These are phyloP conservation scores for Perilla frutescens DNA, from an alignment of 257 asterid species.

Conservation along the genomic window DNA sequence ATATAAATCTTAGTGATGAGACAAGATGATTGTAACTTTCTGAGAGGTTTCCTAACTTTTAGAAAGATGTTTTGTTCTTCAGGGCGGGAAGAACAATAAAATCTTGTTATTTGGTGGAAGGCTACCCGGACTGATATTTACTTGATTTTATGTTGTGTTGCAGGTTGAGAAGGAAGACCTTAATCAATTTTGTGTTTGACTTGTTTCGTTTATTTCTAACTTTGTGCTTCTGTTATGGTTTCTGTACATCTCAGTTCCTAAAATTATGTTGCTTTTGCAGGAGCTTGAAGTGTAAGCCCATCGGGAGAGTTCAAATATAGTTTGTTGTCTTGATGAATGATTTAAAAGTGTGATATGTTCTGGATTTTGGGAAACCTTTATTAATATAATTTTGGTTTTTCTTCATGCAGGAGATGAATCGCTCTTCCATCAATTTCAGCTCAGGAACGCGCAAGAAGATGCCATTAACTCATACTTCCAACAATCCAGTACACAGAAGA, in stretches of 20 bases:
- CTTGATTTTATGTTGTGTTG: slow-evolving; percentile 36
- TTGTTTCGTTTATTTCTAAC: slow-evolving; percentile 22
- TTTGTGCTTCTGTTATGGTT: slow-evolving; percentile 30
- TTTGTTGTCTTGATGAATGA: slow-evolving; percentile 39
- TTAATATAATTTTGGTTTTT: neutral
- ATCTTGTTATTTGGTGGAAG: slow-evolving; percentile 35
- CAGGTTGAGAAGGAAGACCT: slow-evolving; percentile 50
- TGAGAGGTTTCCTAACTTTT: slow-evolving; percentile 18
- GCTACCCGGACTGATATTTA: slow-evolving; percentile 27
- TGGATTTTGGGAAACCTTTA: slow-evolving; percentile 30
- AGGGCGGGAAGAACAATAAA: slow-evolving; percentile 31
- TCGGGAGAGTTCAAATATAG: slow-evolving; percentile 53
- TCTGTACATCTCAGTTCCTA: slow-evolving; percentile 36
- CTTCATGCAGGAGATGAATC: slow-evolving; percentile 35
- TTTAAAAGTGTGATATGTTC: slow-evolving; percentile 21
- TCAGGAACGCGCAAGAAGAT: slow-evolving; percentile 14
- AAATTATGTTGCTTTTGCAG: slow-evolving; percentile 68
- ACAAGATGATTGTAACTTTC: slow-evolving; percentile 4
- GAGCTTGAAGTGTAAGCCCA: slow-evolving; percentile 49
- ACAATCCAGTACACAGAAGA: neutral
- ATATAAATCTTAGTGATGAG: neutral
- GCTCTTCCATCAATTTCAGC: slow-evolving; percentile 30
- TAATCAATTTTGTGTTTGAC: slow-evolving; percentile 23
- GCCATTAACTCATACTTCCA: slow-evolving; percentile 9
- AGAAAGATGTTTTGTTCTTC: slow-evolving; percentile 22